Percentiles rank a stretch among this genome's conserved stretches.
phyloP scores from a whole-genome alignment of 441 rosid genomes.

The Croton laevigatus region DNA sequence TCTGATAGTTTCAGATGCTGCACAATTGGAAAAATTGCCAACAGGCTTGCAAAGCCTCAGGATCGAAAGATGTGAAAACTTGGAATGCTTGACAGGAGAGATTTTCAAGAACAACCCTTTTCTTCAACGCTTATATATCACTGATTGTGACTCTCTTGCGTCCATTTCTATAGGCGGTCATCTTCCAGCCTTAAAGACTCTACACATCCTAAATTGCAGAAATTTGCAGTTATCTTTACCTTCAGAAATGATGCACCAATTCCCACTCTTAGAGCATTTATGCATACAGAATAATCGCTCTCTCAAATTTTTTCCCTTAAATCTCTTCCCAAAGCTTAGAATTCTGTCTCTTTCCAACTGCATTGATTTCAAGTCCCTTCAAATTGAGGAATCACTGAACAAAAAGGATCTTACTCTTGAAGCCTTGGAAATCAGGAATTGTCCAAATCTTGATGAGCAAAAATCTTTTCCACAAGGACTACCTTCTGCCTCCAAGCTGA shows the following conservation, averaged over 20 bases:
- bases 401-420: not conserved
- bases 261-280: not conserved
- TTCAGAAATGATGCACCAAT: not conserved
- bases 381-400: not conserved
- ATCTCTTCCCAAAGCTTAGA: not conserved
- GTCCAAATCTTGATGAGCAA: constrained; percentile 1
- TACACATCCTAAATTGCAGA: not conserved
- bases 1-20: not conserved
- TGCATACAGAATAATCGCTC: not conserved
- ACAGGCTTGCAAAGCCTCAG: not conserved
- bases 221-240: not conserved
- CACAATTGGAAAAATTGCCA: not conserved
- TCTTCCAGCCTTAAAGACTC: not conserved
- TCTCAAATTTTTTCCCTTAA: not conserved
- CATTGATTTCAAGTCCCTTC: not conserved
- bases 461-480: constrained; percentile 13
- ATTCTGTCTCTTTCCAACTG: not conserved
- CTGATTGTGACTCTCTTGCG: not conserved
- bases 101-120: not conserved
- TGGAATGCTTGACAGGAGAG: not conserved
- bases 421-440: constrained; percentile 1
- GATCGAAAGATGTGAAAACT: not conserved
- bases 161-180: not conserved
- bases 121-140: not conserved
- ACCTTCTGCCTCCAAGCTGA: constrained; percentile 2